phyloP scores from a whole-genome alignment of 1,139 yeast species.

The Taphrina communis region DNA sequence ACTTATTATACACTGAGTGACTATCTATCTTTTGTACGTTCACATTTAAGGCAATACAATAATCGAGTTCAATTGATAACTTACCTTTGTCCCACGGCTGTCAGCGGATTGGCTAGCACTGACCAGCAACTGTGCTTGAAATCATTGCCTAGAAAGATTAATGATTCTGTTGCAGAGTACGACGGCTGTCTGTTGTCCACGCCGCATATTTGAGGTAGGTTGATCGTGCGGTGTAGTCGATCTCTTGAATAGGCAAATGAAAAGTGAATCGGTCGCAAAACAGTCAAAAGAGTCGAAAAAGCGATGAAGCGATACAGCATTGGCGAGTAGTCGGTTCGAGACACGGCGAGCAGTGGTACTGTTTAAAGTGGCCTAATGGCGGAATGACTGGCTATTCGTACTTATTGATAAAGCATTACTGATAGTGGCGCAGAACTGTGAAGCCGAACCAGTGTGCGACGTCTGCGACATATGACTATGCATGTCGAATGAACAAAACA shows the following conservation, averaged over 20 bases:
- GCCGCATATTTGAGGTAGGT: too few species aligned
- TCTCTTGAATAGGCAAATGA: neutral
- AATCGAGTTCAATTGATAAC: too few species aligned
- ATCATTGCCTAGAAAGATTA: too few species aligned
- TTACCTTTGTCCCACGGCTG: too few species aligned
- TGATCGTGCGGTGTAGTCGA: too few species aligned
- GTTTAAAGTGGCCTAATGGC: constrained; percentile 1
- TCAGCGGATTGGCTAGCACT: too few species aligned
- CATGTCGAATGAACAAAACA: neutral
- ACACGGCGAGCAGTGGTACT: constrained; percentile 11
- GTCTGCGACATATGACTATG: neutral
- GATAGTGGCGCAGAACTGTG: constrained; percentile 5
- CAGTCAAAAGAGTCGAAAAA: neutral
- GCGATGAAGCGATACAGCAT: neutral
- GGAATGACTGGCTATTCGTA: constrained; percentile 22
- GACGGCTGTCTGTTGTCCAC: too few species aligned
- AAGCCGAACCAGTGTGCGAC: neutral
- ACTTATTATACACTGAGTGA: too few species aligned
- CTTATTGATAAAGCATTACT: constrained; percentile 23
- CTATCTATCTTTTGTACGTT: too few species aligned
- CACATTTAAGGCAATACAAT: too few species aligned
- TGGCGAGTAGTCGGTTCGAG: constrained; percentile 2
- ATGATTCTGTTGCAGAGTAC: too few species aligned
- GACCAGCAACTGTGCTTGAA: too few species aligned
- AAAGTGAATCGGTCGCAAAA: neutral